Base-by-base conservation (phyloP, 2,329 filamentous ascomycete genomes). In the Davidsoniella neocaledoniae region DNA sequence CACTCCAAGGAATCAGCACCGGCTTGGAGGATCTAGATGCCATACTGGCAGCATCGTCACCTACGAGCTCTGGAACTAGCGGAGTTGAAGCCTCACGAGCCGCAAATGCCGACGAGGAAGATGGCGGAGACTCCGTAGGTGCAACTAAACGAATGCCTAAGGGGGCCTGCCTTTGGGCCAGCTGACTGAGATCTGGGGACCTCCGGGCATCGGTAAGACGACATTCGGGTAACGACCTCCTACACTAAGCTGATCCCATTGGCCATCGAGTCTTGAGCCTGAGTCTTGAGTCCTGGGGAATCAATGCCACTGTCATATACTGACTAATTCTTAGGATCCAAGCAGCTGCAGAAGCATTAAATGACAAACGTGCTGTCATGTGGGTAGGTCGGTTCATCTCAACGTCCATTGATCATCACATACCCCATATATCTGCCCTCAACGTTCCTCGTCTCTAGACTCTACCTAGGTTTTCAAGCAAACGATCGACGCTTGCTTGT, bases 131-230 rank as follows among this genome's bases (percentile, higher is more conserved):
- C 29, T 33, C 29, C 8, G 33, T 5, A 21, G 5, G 10, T 7
- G 37, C 25, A 12, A 14, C 16, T 38, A 43, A 7, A 3, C 9
- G 29, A 33, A 33, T 14, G 26, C 49, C 46, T 8, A 55, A 49
- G 71, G 73, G 16, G 87, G 86, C 3, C 69, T 94, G 44, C 73
- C 73, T 53, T 76, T 79, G 51, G 86, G 87, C 12, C 83, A 86
- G 61, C 72, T 94, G 40, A 84, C 83, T 3, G 90, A 96, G 63
- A 67, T 94, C 46, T 94, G 85, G 74, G 90, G 90, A 0, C 86
- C 88, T 9, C 82, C 86, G 7, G 88, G 87, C 1, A 76, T 76
- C 23, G 90, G 88, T 26, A 95, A 94, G 69, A 94, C 86, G 3
- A 72, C 81, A 10, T 68, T 95, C 57, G 83, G 81, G 83, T 90